Evolutionary conservation across 1,284 basidiomycete genomes (phyloP).

Genomic region (Cutaneotrichosporon curvatum): DNA sequence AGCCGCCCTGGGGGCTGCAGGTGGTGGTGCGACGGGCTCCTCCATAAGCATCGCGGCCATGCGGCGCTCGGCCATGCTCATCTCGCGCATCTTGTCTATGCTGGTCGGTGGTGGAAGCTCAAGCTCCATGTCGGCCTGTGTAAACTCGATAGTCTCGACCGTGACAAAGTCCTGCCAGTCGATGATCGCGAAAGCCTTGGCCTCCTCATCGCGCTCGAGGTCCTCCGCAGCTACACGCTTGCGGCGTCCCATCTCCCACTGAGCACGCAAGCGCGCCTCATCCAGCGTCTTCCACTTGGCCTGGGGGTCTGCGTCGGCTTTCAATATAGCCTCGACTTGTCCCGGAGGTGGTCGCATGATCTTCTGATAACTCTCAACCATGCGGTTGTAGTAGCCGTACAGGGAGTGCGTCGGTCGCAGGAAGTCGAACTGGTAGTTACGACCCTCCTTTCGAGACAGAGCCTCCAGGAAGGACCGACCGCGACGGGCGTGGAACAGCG

Average conservation of each 20-base stretch:
- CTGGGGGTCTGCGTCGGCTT: constrained; percentile 54
- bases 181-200: constrained; percentile 78
- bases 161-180: constrained; percentile 99
- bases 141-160: constrained; percentile 98
- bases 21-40: constrained; percentile 73
- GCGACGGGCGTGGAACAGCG: constrained; percentile 87
- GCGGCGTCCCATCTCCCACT: constrained; percentile 77
- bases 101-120: constrained; percentile 93
- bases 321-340: constrained; percentile 59
- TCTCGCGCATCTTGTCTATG: constrained; percentile 87
- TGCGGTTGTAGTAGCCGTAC: constrained; percentile 91
- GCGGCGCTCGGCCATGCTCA: constrained; percentile 93
- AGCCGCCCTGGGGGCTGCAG: constrained; percentile 47
- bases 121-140: constrained; percentile 78
- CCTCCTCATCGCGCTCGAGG: constrained; percentile 71
- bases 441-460: constrained; percentile 78
- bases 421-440: constrained; percentile 98
- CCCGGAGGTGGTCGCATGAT: constrained; percentile 78
- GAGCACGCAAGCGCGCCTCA: constrained; percentile 67
- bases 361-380: constrained; percentile 93
- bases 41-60: constrained; percentile 99
- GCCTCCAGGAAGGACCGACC: constrained; percentile 79
- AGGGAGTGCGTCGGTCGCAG: constrained; percentile 90
- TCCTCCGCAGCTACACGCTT: constrained; percentile 79
- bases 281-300: constrained; percentile 72